Evolutionary conservation across 169 alveolate species (phyloP).

Genomic region (Amoebophrya sp.): DNA sequence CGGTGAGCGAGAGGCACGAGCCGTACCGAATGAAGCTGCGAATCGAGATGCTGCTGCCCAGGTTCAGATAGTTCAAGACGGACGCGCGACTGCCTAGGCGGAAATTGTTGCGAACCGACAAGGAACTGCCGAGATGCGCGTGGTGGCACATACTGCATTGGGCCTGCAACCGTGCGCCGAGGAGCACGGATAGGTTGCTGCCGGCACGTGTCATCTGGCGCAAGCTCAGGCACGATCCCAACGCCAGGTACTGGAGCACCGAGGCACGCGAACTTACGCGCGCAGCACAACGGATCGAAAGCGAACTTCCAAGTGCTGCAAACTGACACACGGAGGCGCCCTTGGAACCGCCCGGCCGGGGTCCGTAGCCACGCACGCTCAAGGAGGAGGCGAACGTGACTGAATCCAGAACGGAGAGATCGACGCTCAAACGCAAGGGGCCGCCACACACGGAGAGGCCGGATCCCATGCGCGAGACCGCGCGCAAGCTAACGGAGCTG

Average conservation of each 20-base stretch:
- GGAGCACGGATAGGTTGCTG: background rate
- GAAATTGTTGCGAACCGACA: background rate
- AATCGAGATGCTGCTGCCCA: constrained; percentile 22
- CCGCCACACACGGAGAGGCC: background rate
- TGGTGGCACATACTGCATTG: background rate
- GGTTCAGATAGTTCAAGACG: background rate
- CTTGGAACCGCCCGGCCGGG: background rate
- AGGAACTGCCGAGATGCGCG: background rate
- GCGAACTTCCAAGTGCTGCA: background rate
- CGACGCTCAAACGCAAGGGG: background rate
- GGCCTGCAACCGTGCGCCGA: background rate
- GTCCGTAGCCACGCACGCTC: background rate
- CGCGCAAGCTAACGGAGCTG: background rate
- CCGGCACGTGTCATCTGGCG: background rate
- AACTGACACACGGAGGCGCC: background rate
- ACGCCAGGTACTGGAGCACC: background rate
- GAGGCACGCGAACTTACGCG: background rate
- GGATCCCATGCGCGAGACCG: background rate
- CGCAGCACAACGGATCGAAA: background rate
- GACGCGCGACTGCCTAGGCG: background rate
- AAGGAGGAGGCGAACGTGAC: background rate
- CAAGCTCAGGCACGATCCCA: background rate
- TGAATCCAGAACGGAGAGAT: background rate
- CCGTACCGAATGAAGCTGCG: background rate
- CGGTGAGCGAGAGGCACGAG: background rate